Evolutionary conservation across 805 yeast genomes (phyloP).

Genomic region (Starmerella sp.): DNA sequence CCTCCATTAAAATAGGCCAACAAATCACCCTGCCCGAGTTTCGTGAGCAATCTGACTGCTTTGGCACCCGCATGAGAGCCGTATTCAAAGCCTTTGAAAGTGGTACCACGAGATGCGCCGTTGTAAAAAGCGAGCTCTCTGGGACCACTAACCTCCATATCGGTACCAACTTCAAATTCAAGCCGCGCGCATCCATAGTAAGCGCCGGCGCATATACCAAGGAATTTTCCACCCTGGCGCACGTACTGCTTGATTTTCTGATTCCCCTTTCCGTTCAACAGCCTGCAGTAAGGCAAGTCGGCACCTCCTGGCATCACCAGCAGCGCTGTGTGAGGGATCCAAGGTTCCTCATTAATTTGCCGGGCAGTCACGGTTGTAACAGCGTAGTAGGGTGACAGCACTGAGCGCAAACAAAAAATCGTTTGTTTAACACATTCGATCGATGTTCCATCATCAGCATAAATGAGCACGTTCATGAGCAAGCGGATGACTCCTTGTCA

Average conservation of each 20-base stretch:
- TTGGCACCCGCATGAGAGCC: constrained; percentile 65
- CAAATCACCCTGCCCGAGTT: constrained; percentile 1
- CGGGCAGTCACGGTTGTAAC: constrained; percentile 58
- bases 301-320: constrained; percentile 96
- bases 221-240: constrained; percentile 62
- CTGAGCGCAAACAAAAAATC: constrained; percentile 57
- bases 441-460: constrained; percentile 74
- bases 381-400: constrained; percentile 80
- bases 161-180: constrained; percentile 73
- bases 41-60: constrained; percentile 34
- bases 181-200: constrained; percentile 65
- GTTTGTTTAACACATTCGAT: constrained; percentile 78
- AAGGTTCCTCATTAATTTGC: constrained; percentile 67
- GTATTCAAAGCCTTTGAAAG: constrained; percentile 68
- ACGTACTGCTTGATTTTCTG: constrained; percentile 51
- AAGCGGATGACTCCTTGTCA: not conserved
- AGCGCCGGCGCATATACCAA: constrained; percentile 95
- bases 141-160: constrained; percentile 71
- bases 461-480: constrained; percentile 62
- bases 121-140: constrained; percentile 76
- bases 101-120: constrained; percentile 74
- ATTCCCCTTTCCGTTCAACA: constrained; percentile 61
- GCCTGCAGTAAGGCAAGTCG: constrained; percentile 71
- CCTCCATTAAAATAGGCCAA: constrained; percentile 76
- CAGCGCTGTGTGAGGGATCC: constrained; percentile 69